Evolutionary conservation across 2,329 filamentous ascomycete species (phyloP), one percentile per base, ranked within the genome.

Genomic region (Acrocalymma vagum): DNA sequence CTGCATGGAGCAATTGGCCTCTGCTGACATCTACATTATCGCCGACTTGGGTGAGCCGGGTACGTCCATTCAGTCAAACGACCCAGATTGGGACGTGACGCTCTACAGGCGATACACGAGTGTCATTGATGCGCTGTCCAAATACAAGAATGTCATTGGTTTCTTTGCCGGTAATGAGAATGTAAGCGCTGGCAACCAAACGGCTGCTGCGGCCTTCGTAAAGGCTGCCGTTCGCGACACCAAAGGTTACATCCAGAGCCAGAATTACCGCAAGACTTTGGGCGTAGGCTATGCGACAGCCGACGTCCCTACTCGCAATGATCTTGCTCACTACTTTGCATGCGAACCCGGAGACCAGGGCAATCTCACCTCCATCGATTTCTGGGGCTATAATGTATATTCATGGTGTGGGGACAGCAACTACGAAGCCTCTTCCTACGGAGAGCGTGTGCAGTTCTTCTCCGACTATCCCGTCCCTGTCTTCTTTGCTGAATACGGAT

Each of bases 351-450:
- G 52, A 10, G 53, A 62, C 28, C 18, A 43, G 2, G 63, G 63
- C 9, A 68, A 67, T 37, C 75, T 77, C 6, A 74, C 75, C 60
- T 72, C 86, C 45, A 95, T 97, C 54, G 94, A 99, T 73, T 96
- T 94, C 80, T 97, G 92, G 89, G 94, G 94, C 42, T 97, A 97
- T 86, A 99, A 99, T 78, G 95, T 97, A 74, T 99, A 97, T 81
- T 95, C 92, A 29, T 99, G 94, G 94, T 99, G 94, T 70, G 94
- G 93, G 54, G 71, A 91, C 59, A 95, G 88, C 69, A 83, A 77
- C 64, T 94, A 87, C 75, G 62, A 78, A 21, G 65, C 77, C 36
- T 96, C 94, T 1, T 89, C 89, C 27, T 99, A 94, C 74, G 78
- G 85, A 53, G 79, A 84, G 46, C 87, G 93, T 70, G 90, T 91